Evolutionary conservation across 1,284 basidiomycete genomes (phyloP).

Genomic region (Pyrrhoderma noxium): DNA sequence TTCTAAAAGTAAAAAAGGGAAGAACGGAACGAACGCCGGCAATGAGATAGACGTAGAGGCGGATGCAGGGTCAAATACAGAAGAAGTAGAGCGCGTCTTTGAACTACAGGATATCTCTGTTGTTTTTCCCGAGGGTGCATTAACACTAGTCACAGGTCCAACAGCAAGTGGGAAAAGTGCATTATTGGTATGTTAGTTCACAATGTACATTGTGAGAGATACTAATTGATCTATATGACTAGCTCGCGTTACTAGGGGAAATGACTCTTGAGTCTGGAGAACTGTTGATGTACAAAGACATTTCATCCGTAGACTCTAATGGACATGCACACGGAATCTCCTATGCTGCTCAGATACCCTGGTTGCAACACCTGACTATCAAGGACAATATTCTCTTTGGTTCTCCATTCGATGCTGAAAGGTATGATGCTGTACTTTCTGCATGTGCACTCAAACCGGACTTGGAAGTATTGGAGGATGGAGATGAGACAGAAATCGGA

Average conservation of each 20-base stretch:
- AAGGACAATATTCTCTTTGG: conserved; percentile 71
- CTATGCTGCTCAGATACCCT: conserved; percentile 80
- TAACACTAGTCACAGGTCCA: conserved; percentile 62
- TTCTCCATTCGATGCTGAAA: conserved; percentile 52
- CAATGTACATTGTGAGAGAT: conserved; percentile 1
- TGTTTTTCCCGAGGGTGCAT: conserved; percentile 60
- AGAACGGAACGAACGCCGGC: conserved; percentile 17
- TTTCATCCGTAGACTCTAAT: conserved; percentile 48
- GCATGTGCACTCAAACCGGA: conserved; percentile 71
- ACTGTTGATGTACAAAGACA: conserved; percentile 59
- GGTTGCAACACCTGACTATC: conserved; percentile 67
- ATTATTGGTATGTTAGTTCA: conserved; percentile 40
- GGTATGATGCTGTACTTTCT: conserved; percentile 60
- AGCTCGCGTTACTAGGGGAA: conserved; percentile 51
- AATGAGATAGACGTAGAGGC: conserved; percentile 12
- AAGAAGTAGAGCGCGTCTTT: conserved; percentile 39
- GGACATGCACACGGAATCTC: conserved; percentile 71
- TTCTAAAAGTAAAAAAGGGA: conserved; percentile 21
- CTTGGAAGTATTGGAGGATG: conserved; percentile 66
- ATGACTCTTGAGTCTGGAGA: conserved; percentile 42
- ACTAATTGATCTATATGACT: conserved; percentile 33
- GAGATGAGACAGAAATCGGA: conserved; percentile 55
- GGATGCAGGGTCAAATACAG: not conserved
- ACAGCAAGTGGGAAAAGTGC: conserved; percentile 81
- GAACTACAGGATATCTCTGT: conserved; percentile 60